Conservation (phyloP, 2,329 filamentous ascomycete species). For the Cytospora chrysosperma region DNA sequence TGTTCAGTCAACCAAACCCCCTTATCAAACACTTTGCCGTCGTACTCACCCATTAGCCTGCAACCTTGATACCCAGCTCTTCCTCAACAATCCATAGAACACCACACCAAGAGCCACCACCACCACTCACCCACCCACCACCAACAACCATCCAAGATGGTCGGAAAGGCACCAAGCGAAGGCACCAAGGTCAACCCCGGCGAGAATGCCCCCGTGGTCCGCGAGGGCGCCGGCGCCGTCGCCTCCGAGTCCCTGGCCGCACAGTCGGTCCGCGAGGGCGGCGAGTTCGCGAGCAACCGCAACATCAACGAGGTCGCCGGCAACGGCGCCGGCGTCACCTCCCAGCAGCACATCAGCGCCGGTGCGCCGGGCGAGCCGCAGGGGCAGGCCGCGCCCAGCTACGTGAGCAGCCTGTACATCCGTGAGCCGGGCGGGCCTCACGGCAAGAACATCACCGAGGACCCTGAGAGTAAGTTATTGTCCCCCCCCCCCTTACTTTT, state of each 20-base stretch:
- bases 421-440: slow-evolving; percentile 26
- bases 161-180: neutral
- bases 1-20: neutral
- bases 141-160: slow-evolving; percentile 12
- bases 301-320: slow-evolving; percentile 6
- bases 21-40: neutral
- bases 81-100: neutral
- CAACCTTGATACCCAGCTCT: neutral
- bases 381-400: slow-evolving; percentile 28
- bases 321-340: neutral
- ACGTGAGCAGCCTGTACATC: slow-evolving; percentile 23
- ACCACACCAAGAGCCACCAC: neutral
- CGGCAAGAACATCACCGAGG: slow-evolving; percentile 32
- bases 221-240: slow-evolving; percentile 64
- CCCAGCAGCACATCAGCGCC: neutral
- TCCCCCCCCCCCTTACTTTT: neutral
- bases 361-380: slow-evolving; percentile 19
- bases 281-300: slow-evolving; percentile 61
- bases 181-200: slow-evolving; percentile 46
- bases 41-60: neutral
- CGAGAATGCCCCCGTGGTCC: slow-evolving; percentile 45
- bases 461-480: slow-evolving; percentile 22
- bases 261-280: slow-evolving; percentile 62
- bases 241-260: slow-evolving; percentile 71
- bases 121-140: neutral